phyloP scores from a whole-genome alignment of 768 basidiomycete species.

The Phlebiopsis gigantea region DNA sequence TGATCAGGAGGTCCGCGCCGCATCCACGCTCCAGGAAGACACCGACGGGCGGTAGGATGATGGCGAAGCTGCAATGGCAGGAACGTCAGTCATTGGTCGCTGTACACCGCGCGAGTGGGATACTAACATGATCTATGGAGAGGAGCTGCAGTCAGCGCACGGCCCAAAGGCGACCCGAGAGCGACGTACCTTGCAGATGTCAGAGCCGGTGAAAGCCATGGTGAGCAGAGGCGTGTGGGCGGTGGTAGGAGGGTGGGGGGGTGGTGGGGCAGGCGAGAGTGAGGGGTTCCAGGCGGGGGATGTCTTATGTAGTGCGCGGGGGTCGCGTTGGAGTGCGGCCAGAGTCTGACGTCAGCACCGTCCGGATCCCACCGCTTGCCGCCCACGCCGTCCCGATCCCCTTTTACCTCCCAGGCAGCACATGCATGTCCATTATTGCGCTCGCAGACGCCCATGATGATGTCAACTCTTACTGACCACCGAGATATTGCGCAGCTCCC shows the following conservation, averaged over 20 bases:
- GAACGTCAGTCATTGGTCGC: background rate
- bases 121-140: constrained; percentile 40
- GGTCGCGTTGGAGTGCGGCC: constrained; percentile 5
- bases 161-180: background rate
- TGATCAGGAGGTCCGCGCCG: constrained; percentile 68
- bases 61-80: constrained; percentile 43
- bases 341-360: constrained; percentile 9
- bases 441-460: background rate
- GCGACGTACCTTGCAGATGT: constrained; percentile 68
- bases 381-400: background rate
- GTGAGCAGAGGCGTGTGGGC: background rate
- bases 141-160: background rate
- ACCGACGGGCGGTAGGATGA: constrained; percentile 77
- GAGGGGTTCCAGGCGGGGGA: constrained; percentile 2
- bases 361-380: background rate
- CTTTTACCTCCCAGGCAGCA: background rate
- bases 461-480: background rate
- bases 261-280: background rate
- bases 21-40: constrained; percentile 90
- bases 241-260: constrained; percentile 8
- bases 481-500: background rate
- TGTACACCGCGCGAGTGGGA: background rate
- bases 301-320: background rate
- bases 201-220: constrained; percentile 70
- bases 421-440: background rate